Evolutionary conservation across 768 basidiomycete genomes (phyloP).

Genomic region (Tulasnella sp.): DNA sequence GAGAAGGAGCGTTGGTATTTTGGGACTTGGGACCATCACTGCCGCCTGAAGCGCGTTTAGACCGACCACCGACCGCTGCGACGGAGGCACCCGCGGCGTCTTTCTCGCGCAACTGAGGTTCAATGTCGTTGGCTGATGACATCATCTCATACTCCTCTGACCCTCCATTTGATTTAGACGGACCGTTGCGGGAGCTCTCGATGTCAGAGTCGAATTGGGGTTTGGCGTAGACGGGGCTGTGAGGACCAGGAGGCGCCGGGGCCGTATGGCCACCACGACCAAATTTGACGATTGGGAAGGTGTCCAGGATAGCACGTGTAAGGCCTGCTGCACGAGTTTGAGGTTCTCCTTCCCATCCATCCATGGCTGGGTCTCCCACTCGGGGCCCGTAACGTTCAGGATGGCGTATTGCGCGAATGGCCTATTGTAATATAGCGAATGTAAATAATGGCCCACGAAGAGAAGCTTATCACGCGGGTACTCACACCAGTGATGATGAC

Average conservation of each 20-base stretch:
- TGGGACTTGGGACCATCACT: not conserved
- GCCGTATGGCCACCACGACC: slow-evolving; percentile 36
- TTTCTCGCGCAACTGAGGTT: not conserved
- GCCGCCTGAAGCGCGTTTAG: not conserved
- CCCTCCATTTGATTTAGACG: not conserved
- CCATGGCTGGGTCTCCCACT: slow-evolving; percentile 36
- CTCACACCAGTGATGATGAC: slow-evolving; percentile 82
- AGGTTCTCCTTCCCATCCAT: slow-evolving; percentile 45
- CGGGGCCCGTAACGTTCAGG: slow-evolving; percentile 59
- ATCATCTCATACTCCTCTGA: not conserved
- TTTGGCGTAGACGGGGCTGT: not conserved
- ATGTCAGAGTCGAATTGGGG: not conserved
- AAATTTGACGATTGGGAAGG: slow-evolving; percentile 92
- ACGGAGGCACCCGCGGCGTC: not conserved
- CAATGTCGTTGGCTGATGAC: not conserved
- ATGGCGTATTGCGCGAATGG: slow-evolving; percentile 38
- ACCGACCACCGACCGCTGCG: not conserved
- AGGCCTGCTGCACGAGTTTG: slow-evolving; percentile 74
- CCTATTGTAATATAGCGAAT: slow-evolving; percentile 35
- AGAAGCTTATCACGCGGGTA: slow-evolving; percentile 17
- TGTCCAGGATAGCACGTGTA: slow-evolving; percentile 89
- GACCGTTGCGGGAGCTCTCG: not conserved
- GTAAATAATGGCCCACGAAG: not conserved
- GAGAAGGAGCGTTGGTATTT: not conserved
- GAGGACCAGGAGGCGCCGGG: not conserved